Percentiles rank a stretch among this genome's conserved stretches.
Evolutionary conservation across 139 green algal genomes (phyloP).

Genomic region (Diplosphaera chodatii): DNA sequence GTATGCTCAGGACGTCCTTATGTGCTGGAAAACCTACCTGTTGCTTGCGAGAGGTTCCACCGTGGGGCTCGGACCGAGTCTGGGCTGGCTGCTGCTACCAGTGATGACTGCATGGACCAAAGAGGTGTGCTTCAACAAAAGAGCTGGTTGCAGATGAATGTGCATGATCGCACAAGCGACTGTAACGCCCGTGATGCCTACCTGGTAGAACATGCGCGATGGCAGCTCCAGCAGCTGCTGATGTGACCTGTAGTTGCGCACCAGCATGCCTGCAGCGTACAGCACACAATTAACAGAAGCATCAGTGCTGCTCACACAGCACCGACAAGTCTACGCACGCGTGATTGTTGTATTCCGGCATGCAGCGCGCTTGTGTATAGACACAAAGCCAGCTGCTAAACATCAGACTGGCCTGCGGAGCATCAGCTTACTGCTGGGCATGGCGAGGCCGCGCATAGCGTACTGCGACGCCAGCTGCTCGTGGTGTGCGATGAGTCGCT

Average conservation of each 20-base stretch:
- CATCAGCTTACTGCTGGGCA: constrained; percentile 9
- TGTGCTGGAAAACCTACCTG: too few relatives aligned
- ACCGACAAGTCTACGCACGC: too few relatives aligned
- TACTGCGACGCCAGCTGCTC: not conserved
- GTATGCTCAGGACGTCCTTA: too few relatives aligned
- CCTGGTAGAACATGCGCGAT: constrained; percentile 64
- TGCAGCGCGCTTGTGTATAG: too few relatives aligned
- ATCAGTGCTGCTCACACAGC: not conserved
- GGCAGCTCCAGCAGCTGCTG: constrained; percentile 62
- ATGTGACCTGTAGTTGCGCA: constrained; percentile 79
- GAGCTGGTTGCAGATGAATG: too few relatives aligned
- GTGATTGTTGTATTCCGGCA: too few relatives aligned
- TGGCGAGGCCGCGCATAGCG: not conserved
- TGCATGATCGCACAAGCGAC: too few relatives aligned
- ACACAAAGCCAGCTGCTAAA: too few relatives aligned
- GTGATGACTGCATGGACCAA: not conserved
- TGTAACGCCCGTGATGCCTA: not conserved
- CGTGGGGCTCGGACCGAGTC: constrained; percentile 5
- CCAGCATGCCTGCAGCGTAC: constrained; percentile 40
- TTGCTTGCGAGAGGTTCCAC: constrained; percentile 10
- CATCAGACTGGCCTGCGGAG: too few relatives aligned
- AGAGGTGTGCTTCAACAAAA: not conserved
- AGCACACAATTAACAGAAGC: not conserved
- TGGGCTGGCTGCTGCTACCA: constrained; percentile 34
- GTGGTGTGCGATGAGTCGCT: constrained; percentile 39